phyloP scores from a whole-genome alignment of 1,284 basidiomycete genomes.

The Irpex lacteus region DNA sequence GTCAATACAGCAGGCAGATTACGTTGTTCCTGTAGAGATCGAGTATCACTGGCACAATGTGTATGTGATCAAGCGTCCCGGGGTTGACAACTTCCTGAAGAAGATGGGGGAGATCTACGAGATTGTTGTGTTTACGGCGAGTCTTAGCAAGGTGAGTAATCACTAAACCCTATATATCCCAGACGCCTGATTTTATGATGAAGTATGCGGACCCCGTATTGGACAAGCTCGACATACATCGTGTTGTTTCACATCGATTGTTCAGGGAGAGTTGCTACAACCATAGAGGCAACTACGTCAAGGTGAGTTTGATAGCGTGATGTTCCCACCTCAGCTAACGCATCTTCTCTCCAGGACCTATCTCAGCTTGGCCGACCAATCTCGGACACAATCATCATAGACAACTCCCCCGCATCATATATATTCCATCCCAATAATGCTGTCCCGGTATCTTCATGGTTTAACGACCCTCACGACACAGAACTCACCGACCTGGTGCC shows the following conservation, averaged over 20 bases:
- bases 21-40: slow-evolving; percentile 98
- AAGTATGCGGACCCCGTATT: slow-evolving; percentile 98
- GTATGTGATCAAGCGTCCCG: slow-evolving; percentile 97
- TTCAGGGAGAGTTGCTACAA: slow-evolving; percentile 99
- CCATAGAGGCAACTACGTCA: slow-evolving; percentile 98
- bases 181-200: background rate
- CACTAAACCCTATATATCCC: background rate
- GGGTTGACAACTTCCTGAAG: slow-evolving; percentile 94
- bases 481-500: slow-evolving; percentile 93
- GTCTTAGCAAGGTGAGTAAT: slow-evolving; percentile 79
- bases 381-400: slow-evolving; percentile 92
- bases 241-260: slow-evolving; percentile 88
- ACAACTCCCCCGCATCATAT: slow-evolving; percentile 98
- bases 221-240: slow-evolving; percentile 92
- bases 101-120: slow-evolving; percentile 98
- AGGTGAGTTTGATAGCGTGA: slow-evolving; percentile 48
- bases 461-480: slow-evolving; percentile 97
- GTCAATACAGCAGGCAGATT: slow-evolving; percentile 95
- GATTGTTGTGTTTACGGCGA: slow-evolving; percentile 96
- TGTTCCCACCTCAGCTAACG: background rate
- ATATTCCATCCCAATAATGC: slow-evolving; percentile 99
- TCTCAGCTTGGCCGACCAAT: slow-evolving; percentile 94
- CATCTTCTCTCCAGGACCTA: slow-evolving; percentile 64
- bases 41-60: slow-evolving; percentile 98
- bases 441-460: slow-evolving; percentile 98